phyloP scores from a whole-genome alignment of 768 basidiomycete species.

The Trametes meyenii region DNA sequence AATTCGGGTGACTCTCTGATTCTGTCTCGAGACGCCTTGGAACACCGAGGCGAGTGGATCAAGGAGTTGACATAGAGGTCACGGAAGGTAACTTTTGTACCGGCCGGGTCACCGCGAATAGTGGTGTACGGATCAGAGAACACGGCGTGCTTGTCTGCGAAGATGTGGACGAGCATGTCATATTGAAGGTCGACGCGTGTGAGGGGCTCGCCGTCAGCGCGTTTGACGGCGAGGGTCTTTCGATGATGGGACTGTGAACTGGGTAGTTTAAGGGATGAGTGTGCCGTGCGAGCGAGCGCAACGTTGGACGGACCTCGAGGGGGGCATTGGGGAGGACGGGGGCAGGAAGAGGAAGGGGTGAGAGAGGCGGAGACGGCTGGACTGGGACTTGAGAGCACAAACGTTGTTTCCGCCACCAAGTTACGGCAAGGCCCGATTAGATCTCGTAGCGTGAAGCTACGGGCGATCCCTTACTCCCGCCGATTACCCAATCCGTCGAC shows the following conservation, averaged over 20 bases:
- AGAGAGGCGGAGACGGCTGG: conserved; percentile 17
- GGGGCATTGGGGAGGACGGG: conserved; percentile 26
- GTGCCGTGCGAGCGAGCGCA: background rate
- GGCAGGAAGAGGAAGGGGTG: conserved; percentile 14
- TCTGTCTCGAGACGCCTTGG: conserved; percentile 72
- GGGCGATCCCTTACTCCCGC: conserved; percentile 18
- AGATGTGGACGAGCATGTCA: conserved; percentile 48
- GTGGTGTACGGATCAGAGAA: conserved; percentile 67
- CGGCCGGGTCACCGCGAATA: conserved; percentile 37
- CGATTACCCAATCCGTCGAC: conserved; percentile 16
- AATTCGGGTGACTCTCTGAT: conserved; percentile 62
- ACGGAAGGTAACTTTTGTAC: conserved; percentile 45
- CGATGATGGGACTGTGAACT: conserved; percentile 47
- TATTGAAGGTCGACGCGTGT: conserved; percentile 70
- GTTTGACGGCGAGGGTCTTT: conserved; percentile 48
- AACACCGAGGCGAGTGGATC: conserved; percentile 63
- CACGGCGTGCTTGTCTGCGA: conserved; percentile 46
- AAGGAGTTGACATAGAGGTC: conserved; percentile 52
- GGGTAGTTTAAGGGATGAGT: conserved; percentile 34
- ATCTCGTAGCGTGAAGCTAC: conserved; percentile 35
- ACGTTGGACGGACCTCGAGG: conserved; percentile 25
- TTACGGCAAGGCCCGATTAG: conserved; percentile 33
- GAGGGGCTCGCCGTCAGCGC: conserved; percentile 66
- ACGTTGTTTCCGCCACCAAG: conserved; percentile 32
- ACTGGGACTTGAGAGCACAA: conserved; percentile 14